A percentile compares a stretch with the other conserved stretches of the same genome.
Evolutionary conservation across 768 basidiomycete genomes (phyloP).

Genomic region (Rhizopogon roseolus): DNA sequence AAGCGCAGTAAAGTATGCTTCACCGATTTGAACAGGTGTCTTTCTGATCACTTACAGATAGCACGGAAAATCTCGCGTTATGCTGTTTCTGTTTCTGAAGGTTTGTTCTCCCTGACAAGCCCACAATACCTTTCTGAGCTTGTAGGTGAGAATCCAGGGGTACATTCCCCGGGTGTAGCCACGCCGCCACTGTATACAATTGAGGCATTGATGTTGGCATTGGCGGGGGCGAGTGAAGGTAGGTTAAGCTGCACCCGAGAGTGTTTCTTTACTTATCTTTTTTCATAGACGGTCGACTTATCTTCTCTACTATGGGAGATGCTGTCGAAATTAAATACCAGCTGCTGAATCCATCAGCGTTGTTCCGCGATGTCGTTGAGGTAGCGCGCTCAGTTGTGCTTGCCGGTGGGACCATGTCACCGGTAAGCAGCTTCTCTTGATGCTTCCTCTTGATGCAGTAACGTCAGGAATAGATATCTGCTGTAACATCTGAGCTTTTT

Average conservation of each 20-base stretch:
- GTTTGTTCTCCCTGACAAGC: constrained; percentile 6
- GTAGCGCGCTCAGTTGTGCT: constrained; percentile 80
- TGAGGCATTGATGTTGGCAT: constrained; percentile 71
- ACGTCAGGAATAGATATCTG: constrained; percentile 62
- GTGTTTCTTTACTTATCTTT: not conserved
- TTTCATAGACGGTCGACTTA: constrained; percentile 69
- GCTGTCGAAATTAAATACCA: constrained; percentile 80
- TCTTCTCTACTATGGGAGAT: constrained; percentile 43
- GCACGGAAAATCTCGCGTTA: constrained; percentile 86
- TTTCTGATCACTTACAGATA: constrained; percentile 33
- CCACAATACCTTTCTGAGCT: not conserved
- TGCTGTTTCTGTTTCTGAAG: constrained; percentile 50
- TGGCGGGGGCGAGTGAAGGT: constrained; percentile 81
- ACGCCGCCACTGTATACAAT: constrained; percentile 78
- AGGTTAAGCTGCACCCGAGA: not conserved
- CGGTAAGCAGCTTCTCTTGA: constrained; percentile 44
- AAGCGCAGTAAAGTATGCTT: constrained; percentile 70
- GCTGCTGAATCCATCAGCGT: constrained; percentile 84
- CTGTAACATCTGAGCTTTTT: constrained; percentile 80
- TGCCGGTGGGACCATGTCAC: constrained; percentile 98
- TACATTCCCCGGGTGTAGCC: constrained; percentile 25
- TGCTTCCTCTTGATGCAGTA: constrained; percentile 1
- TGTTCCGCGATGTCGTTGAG: constrained; percentile 81
- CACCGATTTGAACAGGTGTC: not conserved
- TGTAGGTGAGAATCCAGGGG: constrained; percentile 7